These are phyloP conservation scores for Urochloa ruziziensis DNA, from an alignment of 176 grass and related monocot species.

Conservation along the genomic window DNA sequence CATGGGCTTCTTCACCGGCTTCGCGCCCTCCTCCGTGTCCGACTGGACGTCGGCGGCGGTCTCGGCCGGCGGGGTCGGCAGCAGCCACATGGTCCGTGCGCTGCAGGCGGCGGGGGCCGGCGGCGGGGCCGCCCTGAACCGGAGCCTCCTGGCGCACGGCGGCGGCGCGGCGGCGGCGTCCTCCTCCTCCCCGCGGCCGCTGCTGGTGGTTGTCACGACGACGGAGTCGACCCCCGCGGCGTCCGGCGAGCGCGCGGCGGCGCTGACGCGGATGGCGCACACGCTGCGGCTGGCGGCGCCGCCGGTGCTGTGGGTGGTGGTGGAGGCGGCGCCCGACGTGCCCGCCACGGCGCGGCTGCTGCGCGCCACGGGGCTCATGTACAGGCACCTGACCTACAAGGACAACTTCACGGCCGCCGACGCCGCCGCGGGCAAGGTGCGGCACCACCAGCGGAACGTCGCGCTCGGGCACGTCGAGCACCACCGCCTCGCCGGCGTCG, in stretches of 20 bases:
- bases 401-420: constrained; percentile 82
- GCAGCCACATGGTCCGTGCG: constrained; percentile 18
- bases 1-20: constrained; percentile 98
- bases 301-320: constrained; percentile 91
- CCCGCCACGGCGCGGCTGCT: constrained; percentile 58
- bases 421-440: constrained; percentile 46
- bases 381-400: constrained; percentile 85
- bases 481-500: constrained; percentile 68
- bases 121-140: constrained; percentile 25
- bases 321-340: constrained; percentile 55
- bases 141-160: constrained; percentile 29
- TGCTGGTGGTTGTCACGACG: constrained; percentile 79
- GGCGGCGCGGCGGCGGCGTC: neutral
- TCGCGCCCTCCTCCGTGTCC: constrained; percentile 73
- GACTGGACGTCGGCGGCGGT: constrained; percentile 45
- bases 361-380: constrained; percentile 75
- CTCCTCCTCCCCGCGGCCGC: neutral
- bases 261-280: constrained; percentile 74
- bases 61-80: constrained; percentile 23
- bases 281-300: constrained; percentile 57
- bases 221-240: constrained; percentile 49
- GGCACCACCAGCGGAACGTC: constrained; percentile 84
- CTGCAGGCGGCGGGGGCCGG: neutral
- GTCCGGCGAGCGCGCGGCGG: constrained; percentile 37
- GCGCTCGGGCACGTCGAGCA: constrained; percentile 86